Evolutionary conservation across 805 yeast species (phyloP).

Genomic region (Pichia nakasei): DNA sequence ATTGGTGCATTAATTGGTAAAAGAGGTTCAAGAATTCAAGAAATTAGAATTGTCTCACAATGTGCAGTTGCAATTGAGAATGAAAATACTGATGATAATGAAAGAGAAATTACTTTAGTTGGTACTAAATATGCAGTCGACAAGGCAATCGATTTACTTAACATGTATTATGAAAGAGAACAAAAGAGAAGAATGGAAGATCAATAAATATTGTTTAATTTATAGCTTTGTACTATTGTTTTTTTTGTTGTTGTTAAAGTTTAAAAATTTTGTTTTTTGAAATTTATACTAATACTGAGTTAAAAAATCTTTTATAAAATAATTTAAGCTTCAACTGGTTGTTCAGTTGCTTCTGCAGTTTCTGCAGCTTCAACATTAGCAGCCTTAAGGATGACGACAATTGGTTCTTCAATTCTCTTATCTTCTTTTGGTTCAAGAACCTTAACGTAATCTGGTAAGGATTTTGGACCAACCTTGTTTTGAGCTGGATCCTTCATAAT

Average conservation of each 20-base stretch:
- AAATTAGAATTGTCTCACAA: conserved; percentile 68
- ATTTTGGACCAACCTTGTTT: conserved; percentile 76
- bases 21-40: conserved; percentile 78
- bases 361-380: conserved; percentile 25
- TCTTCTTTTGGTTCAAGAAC: conserved; percentile 94
- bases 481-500: conserved; percentile 98
- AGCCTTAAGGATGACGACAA: conserved; percentile 53
- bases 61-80: conserved; percentile 72
- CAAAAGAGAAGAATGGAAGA: conserved; percentile 26
- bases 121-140: conserved; percentile 52
- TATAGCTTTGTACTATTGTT: no score
- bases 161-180: conserved; percentile 51
- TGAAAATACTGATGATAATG: conserved; percentile 48
- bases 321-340: neutral
- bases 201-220: neutral
- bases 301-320: no score
- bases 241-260: neutral
- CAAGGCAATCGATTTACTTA: conserved; percentile 45
- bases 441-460: conserved; percentile 92
- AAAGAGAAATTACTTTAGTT: conserved; percentile 61
- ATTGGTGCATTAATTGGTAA: conserved; percentile 89
- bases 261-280: neutral
- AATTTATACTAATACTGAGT: no score
- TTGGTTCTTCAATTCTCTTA: conserved; percentile 68
- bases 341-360: conserved; percentile 11